Base-by-base conservation (phyloP, 169 alveolate genomes). In the Plasmodium inui region DNA sequence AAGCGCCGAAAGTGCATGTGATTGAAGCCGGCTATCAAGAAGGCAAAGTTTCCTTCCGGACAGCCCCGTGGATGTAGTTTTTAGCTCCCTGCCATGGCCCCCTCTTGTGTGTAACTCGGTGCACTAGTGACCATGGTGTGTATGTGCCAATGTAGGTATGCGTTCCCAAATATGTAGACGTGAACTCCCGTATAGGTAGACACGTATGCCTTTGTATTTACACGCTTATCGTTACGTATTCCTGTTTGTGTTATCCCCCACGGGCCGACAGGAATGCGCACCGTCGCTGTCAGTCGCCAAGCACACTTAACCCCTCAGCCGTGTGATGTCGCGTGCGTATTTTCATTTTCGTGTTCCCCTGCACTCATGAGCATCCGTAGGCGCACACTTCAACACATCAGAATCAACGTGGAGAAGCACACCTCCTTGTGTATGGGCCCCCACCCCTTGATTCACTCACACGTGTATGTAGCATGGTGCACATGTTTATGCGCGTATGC, bases 391-490 rank as follows among this genome's bases (percentile, higher is more conserved):
- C 30, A 44, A 46, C 41, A 44, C 67, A 22, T 19, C 26, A 26
- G 34, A 28, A 67, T n/a, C 8, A 67, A 28, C 19, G 30, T 67
- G 76, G 30, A 19, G 76, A 67, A 19, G 76, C n/a, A 67, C 6
- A 67, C 6, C 37, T 28, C 76, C 30, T 14, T 28, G 37, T 19
- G 76, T 61, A 26, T 67, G 7, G 14, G 0, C 41, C 76, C 37
- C 32, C 34, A 67, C 14, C 76, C 32, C 5, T 67, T 41, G 7
- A 67, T 67, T 26, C 30, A 19, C 37, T 19, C 12, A 67, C 37
- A 28, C 37, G 76, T 67, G 76, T 67, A 67, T 67, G 76, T 67
- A 67, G 37, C 12, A 67, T 67, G 76, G 34, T 81, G 61, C 61
- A 57, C 14, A 41, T 81, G 22, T 81, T 17, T 81, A 46, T 81